These are phyloP conservation scores for Lodderomyces jiufengensis DNA, from an alignment of 1,139 yeast species.

Conservation along the genomic window DNA sequence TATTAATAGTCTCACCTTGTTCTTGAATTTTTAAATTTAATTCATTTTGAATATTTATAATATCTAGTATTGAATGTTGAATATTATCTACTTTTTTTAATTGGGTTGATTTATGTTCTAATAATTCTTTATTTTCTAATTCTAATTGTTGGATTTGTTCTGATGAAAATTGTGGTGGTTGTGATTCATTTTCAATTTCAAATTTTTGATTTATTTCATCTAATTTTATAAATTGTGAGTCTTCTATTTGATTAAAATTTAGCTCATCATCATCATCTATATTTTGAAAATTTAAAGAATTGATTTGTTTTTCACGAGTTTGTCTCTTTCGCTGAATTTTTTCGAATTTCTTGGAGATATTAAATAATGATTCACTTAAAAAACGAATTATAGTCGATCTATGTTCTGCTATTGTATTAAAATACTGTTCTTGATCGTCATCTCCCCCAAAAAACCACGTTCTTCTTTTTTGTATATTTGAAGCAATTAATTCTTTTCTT, in stretches of 20 bases:
- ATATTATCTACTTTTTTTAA: conserved; percentile 64
- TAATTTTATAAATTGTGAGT: conserved; percentile 2
- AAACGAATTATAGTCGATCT: conserved; percentile 40
- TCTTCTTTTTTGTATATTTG: conserved; percentile 9
- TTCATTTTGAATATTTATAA: conserved; percentile 74
- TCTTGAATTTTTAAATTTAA: conserved; percentile 69
- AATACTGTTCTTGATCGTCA: conserved; percentile 27
- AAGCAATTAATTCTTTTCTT: conserved; percentile 23
- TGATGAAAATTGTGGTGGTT: conserved; percentile 20
- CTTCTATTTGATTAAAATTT: conserved; percentile 1
- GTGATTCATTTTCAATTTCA: conserved; percentile 2
- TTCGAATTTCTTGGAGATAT: conserved; percentile 34
- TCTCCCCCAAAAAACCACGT: conserved; percentile 25
- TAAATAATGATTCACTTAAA: conserved; percentile 32
- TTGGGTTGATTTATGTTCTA: conserved; percentile 61
- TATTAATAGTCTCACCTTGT: conserved; percentile 72
- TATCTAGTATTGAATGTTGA: conserved; percentile 77
- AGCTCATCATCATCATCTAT: conserved; percentile 27
- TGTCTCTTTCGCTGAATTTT: conserved; percentile 41
- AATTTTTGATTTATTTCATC: conserved; percentile 4
- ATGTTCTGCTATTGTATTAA: conserved; percentile 25
- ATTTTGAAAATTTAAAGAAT: conserved; percentile 41
- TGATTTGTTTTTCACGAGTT: conserved; percentile 39
- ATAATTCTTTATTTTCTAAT: conserved; percentile 66
- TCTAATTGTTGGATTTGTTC: conserved; percentile 69